These are phyloP conservation scores for Lachnellula subtilissima DNA, from an alignment of 2,329 filamentous ascomycete genomes.

Conservation along the genomic window DNA sequence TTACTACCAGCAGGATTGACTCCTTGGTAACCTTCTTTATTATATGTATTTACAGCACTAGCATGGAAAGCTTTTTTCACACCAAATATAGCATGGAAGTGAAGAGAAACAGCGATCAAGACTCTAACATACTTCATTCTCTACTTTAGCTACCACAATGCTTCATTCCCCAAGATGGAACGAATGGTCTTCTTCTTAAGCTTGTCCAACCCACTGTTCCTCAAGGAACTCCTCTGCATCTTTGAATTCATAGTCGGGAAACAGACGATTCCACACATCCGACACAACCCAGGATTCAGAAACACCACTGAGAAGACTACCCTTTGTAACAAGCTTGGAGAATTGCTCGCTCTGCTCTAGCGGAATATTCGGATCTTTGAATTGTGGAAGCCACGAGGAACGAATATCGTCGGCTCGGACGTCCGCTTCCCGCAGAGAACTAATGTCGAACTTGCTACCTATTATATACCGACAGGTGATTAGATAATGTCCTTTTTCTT, in stretches of 20 bases:
- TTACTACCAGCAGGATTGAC: slow-evolving; percentile 27
- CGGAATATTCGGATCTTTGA: slow-evolving; percentile 31
- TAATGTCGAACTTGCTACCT: slow-evolving; percentile 12
- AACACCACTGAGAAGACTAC: slow-evolving; percentile 36
- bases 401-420: slow-evolving; percentile 10
- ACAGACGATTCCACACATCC: slow-evolving; percentile 34
- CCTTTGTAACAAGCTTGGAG: slow-evolving; percentile 28
- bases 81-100: too few species aligned
- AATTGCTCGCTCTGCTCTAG: slow-evolving; percentile 24
- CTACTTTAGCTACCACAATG: too few species aligned
- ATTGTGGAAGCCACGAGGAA: slow-evolving; percentile 31
- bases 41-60: too few species aligned
- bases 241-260: slow-evolving; percentile 34
- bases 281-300: slow-evolving; percentile 23
- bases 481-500: too few species aligned
- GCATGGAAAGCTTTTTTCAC: too few species aligned
- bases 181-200: not conserved
- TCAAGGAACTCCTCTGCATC: slow-evolving; percentile 24
- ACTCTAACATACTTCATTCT: too few species aligned
- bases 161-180: too few species aligned
- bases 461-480: not conserved
- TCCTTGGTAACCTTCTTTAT: slow-evolving; percentile 23
- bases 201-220: slow-evolving; percentile 36
- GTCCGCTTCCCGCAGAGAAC: slow-evolving; percentile 12
- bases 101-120: too few species aligned